Evolutionary conservation across 2,329 filamentous ascomycete genomes (phyloP).

Genomic region (Sordariomycetes sp.): DNA sequence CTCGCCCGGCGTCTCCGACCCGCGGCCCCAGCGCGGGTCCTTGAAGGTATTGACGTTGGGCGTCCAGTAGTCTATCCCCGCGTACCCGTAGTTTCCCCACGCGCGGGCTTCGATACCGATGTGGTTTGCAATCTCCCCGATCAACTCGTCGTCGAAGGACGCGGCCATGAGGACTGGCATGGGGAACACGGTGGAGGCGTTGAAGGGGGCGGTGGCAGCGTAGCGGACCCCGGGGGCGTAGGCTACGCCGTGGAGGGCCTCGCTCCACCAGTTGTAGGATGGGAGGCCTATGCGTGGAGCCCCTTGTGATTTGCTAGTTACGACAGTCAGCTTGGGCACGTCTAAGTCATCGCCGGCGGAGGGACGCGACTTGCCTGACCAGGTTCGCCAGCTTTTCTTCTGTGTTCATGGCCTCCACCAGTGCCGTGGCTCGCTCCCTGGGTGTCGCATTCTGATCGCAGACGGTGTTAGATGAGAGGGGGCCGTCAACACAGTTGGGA

Average conservation of each 20-base stretch:
- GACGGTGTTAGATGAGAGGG: slow-evolving; percentile 16
- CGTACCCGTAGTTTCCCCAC: slow-evolving; percentile 45
- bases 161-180: slow-evolving; percentile 49
- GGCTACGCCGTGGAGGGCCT: slow-evolving; percentile 50
- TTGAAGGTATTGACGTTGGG: slow-evolving; percentile 56
- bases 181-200: slow-evolving; percentile 51
- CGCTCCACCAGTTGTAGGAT: slow-evolving; percentile 47
- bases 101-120: slow-evolving; percentile 48
- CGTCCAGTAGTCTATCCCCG: slow-evolving; percentile 46
- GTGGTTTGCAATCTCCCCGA: slow-evolving; percentile 39
- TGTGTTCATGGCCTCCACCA: slow-evolving; percentile 17
- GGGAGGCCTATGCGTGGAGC: slow-evolving; percentile 41
- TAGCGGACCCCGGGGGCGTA: slow-evolving; percentile 34
- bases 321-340: not conserved
- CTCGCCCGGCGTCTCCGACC: slow-evolving; percentile 46
- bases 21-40: slow-evolving; percentile 49
- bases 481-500: slow-evolving; percentile 17
- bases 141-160: slow-evolving; percentile 49
- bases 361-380: slow-evolving; percentile 13
- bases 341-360: slow-evolving; percentile 5
- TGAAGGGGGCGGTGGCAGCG: slow-evolving; percentile 32
- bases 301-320: slow-evolving; percentile 22
- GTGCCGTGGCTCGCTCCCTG: slow-evolving; percentile 14
- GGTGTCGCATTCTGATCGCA: slow-evolving; percentile 15
- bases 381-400: slow-evolving; percentile 18